A percentile compares a stretch with the other conserved stretches of the same genome.
phyloP scores from a whole-genome alignment of 192 early-diverging fungal genomes.

The Coemansia sp. region DNA sequence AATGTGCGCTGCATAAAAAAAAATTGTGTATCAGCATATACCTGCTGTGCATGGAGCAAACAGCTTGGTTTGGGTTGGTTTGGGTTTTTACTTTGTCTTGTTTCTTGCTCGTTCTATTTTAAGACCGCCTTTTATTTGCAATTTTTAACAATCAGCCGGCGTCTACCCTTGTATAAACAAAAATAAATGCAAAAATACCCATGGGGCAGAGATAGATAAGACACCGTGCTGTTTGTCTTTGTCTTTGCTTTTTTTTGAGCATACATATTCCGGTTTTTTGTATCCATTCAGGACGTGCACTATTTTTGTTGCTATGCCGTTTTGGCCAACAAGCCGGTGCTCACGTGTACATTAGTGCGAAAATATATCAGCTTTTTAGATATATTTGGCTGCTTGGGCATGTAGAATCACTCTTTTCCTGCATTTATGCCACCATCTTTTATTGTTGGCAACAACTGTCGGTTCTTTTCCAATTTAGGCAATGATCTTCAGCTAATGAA shows the following conservation, averaged over 20 bases:
- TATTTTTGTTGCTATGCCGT: slow-evolving; percentile 4
- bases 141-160: neutral
- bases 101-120: no score
- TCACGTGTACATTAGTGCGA: neutral
- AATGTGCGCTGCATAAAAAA: neutral
- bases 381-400: neutral
- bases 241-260: neutral
- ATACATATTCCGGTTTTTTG: slow-evolving; percentile 1
- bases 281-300: neutral
- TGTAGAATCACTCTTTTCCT: neutral
- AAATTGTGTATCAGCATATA: neutral
- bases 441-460: neutral
- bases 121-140: neutral
- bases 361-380: neutral
- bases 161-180: neutral
- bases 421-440: neutral
- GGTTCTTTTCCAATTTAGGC: neutral
- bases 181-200: neutral
- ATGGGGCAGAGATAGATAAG: neutral
- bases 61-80: neutral
- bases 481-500: neutral
- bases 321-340: no score
- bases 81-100: neutral
- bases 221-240: neutral
- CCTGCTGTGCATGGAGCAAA: neutral